Conservation (phyloP, 495 filamentous ascomycete species). For the Opeltia flavorubescens region DNA sequence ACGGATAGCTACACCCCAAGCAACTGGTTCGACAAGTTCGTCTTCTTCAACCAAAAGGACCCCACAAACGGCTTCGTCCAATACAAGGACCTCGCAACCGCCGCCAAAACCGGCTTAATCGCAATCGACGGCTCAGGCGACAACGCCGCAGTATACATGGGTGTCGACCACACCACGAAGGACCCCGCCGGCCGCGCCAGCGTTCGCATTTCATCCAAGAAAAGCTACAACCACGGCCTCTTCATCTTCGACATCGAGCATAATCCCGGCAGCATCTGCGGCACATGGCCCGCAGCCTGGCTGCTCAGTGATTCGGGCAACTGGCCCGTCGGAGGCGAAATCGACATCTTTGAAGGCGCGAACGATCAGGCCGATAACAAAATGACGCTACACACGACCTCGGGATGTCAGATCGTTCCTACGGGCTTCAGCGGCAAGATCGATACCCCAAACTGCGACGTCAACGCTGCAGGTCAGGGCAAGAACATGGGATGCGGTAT, state of each 20-base stretch:
- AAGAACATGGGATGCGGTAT: constrained; percentile 30
- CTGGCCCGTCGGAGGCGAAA: constrained; percentile 59
- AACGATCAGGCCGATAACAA: constrained; percentile 40
- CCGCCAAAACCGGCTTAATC: constrained; percentile 39
- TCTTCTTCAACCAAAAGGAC: constrained; percentile 36
- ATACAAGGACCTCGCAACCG: constrained; percentile 39
- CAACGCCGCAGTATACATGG: constrained; percentile 29
- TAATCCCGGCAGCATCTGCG: constrained; percentile 40
- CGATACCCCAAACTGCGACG: constrained; percentile 12
- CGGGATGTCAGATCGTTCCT: constrained; percentile 34
- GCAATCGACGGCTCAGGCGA: constrained; percentile 21
- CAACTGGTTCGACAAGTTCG: constrained; percentile 44
- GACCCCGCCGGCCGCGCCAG: constrained; percentile 37
- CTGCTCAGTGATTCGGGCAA: constrained; percentile 35
- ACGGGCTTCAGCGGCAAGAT: constrained; percentile 4
- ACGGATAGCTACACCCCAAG: constrained; percentile 27
- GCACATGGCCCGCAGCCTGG: constrained; percentile 47
- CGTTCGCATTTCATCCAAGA: constrained; percentile 39
- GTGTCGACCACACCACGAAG: constrained; percentile 25
- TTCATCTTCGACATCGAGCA: constrained; percentile 47
- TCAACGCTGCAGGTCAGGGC: constrained; percentile 1
- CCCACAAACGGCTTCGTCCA: constrained; percentile 59
- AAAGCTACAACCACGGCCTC: constrained; percentile 38
- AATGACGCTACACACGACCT: constrained; percentile 52
- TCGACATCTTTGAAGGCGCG: constrained; percentile 62